Evolutionary conservation across 2,329 filamentous ascomycete genomes (phyloP).

Genomic region (Sporothrix globosa): DNA sequence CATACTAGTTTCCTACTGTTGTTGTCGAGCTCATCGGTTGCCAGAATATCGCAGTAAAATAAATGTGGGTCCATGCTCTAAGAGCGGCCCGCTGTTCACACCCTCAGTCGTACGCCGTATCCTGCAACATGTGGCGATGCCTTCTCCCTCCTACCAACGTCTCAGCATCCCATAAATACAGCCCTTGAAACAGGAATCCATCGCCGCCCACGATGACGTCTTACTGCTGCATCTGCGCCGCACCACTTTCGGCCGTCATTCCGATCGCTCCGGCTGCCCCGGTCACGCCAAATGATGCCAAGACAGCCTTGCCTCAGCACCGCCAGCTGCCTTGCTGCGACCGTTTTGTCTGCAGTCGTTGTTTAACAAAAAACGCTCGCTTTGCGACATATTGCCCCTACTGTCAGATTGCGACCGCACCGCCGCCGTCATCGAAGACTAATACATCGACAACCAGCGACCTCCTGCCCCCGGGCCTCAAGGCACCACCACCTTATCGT

Average conservation of each 20-base stretch:
- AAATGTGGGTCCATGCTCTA: conserved; percentile 2
- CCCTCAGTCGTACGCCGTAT: not conserved
- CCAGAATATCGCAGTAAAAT: not conserved
- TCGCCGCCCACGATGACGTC: not conserved
- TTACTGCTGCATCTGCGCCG: conserved; percentile 70
- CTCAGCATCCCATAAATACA: not conserved
- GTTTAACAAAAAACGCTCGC: conserved; percentile 68
- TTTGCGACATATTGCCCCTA: conserved; percentile 72
- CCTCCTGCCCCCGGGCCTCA: conserved; percentile 63
- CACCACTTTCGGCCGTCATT: conserved; percentile 54
- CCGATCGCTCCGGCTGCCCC: conserved; percentile 39
- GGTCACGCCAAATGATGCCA: conserved; percentile 38
- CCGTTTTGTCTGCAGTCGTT: conserved; percentile 71
- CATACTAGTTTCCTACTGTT: not conserved
- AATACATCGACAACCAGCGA: not conserved
- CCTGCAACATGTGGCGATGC: conserved; percentile 20
- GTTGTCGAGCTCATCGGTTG: not conserved
- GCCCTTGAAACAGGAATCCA: too few relatives aligned
- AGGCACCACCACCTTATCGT: conserved; percentile 67
- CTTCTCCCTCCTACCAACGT: not conserved
- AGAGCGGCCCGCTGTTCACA: conserved; percentile 13
- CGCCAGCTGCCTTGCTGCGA: conserved; percentile 69
- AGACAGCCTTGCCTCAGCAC: conserved; percentile 44
- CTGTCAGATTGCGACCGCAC: conserved; percentile 70
- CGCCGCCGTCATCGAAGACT: conserved; percentile 11